Evolutionary conservation across 2,329 filamentous ascomycete genomes (phyloP).

Genomic region (Myriosclerotinia scirpicola): DNA sequence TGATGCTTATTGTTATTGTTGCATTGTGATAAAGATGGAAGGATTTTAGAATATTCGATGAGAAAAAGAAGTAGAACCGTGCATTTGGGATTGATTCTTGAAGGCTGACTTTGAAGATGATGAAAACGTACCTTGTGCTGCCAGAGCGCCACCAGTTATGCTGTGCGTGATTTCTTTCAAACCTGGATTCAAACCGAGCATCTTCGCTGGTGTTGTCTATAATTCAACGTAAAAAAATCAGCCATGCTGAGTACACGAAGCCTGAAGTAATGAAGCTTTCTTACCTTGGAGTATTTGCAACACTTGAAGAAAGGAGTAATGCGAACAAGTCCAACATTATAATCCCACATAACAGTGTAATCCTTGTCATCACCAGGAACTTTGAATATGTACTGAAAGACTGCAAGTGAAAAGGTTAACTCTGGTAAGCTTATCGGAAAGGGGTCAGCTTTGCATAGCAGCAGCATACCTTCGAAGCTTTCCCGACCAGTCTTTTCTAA

Average conservation of each 20-base stretch:
- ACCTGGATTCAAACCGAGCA: constrained; percentile 74
- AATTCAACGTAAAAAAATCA: neutral
- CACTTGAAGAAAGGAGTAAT: constrained; percentile 96
- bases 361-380: constrained; percentile 64
- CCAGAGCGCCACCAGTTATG: constrained; percentile 88
- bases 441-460: constrained; percentile 18
- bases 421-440: constrained; percentile 16
- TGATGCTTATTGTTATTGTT: constrained; percentile 27
- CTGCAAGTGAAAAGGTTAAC: constrained; percentile 46
- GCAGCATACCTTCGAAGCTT: constrained; percentile 76
- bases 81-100: neutral
- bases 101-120: neutral
- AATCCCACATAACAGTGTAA: constrained; percentile 93
- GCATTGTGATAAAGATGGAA: constrained; percentile 6
- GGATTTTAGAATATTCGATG: neutral
- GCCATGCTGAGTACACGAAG: neutral
- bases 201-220: constrained; percentile 85
- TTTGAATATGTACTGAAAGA: constrained; percentile 81
- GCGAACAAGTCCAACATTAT: constrained; percentile 88
- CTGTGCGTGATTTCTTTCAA: constrained; percentile 88
- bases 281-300: constrained; percentile 81
- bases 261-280: constrained; percentile 30
- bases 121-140: constrained; percentile 70
- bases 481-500: constrained; percentile 82
- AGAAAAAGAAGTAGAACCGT: neutral